phyloP scores from a whole-genome alignment of 768 basidiomycete genomes.

The Candolleomyces eurysporus region DNA sequence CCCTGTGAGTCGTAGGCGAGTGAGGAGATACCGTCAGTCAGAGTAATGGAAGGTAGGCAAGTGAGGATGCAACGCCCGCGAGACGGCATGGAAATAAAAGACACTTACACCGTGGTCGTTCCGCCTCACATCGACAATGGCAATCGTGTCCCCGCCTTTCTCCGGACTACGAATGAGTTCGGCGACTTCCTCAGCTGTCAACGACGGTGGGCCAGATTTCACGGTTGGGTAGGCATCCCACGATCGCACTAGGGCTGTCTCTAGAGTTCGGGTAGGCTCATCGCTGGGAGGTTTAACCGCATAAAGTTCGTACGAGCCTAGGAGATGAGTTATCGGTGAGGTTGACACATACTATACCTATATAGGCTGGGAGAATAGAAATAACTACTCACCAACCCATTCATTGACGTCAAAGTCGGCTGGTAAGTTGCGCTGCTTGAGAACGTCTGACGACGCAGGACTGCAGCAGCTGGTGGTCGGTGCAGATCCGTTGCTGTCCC shows the following conservation, averaged over 20 bases:
- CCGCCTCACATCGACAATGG: constrained; percentile 50
- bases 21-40: no score
- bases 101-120: constrained; percentile 43
- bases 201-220: constrained; percentile 26
- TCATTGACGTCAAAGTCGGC: constrained; percentile 38
- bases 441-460: constrained; percentile 15
- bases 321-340: background rate
- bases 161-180: constrained; percentile 23
- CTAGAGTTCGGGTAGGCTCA: constrained; percentile 3
- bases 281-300: constrained; percentile 33
- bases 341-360: no score
- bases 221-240: constrained; percentile 53
- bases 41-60: no score
- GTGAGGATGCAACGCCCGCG: no score
- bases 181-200: constrained; percentile 39
- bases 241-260: constrained; percentile 40
- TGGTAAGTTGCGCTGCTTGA: constrained; percentile 9
- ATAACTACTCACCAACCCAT: constrained; percentile 38
- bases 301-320: constrained; percentile 48
- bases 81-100: background rate
- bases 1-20: constrained; percentile 29
- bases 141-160: constrained; percentile 17
- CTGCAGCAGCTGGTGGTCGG: background rate
- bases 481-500: constrained; percentile 5
- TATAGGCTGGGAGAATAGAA: background rate